Percentiles rank a stretch among this genome's conserved stretches.
Conservation (phyloP, 2,329 filamentous ascomycete genomes). For the Aureobasidium sp. region DNA sequence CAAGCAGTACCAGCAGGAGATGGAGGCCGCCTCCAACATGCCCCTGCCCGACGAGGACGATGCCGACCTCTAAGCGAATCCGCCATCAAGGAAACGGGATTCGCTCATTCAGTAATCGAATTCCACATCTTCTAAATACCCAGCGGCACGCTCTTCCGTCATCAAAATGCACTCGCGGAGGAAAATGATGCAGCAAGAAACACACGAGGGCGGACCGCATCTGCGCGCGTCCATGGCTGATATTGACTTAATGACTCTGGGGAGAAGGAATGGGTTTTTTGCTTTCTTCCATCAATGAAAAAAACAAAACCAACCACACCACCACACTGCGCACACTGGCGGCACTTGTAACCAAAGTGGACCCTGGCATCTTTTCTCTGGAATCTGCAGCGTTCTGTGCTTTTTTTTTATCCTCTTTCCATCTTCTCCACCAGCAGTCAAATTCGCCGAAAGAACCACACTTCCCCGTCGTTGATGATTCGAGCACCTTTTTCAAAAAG, state of each 20-base stretch:
- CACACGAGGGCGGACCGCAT: constrained; percentile 7
- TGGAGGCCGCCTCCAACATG: constrained; percentile 70
- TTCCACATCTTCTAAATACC: background rate
- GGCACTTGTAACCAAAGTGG: constrained; percentile 1
- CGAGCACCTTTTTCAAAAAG: background rate
- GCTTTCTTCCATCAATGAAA: constrained; percentile 14
- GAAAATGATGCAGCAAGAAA: background rate
- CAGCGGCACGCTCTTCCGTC: constrained; percentile 8
- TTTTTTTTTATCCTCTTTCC: background rate
- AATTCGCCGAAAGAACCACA: background rate
- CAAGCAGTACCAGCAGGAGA: constrained; percentile 78
- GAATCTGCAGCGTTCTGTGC: constrained; percentile 15
- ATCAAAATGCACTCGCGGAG: constrained; percentile 6
- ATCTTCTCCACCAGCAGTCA: constrained; percentile 4
- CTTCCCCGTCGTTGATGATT: background rate
- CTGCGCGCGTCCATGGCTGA: constrained; percentile 10
- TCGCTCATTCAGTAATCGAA: background rate
- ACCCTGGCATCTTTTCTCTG: constrained; percentile 11
- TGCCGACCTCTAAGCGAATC: constrained; percentile 48
- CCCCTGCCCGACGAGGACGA: constrained; percentile 95
- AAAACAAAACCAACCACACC: constrained; percentile 7
- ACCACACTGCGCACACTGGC: background rate
- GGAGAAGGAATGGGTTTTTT: constrained; percentile 8
- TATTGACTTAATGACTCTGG: constrained; percentile 7
- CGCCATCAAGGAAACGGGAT: background rate